phyloP scores from a whole-genome alignment of 2,329 filamentous ascomycete species.

The Balansia obtecta region DNA sequence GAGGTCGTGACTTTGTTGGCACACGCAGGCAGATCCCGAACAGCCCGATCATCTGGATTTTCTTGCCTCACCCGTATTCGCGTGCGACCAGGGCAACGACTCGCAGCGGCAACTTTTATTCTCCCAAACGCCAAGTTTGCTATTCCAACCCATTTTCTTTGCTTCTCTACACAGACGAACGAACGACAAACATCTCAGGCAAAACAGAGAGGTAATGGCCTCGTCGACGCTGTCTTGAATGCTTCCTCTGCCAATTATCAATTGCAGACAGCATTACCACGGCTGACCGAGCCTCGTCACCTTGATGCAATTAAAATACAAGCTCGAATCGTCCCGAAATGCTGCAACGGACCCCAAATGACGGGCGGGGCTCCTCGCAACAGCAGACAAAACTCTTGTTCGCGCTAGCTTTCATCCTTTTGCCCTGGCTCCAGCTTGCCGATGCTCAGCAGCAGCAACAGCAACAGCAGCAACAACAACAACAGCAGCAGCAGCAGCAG shows the following conservation, averaged over 20 bases:
- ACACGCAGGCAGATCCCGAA: background rate
- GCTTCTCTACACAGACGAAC: background rate
- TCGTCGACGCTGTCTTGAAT: slow-evolving; percentile 1
- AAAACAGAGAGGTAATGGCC: background rate
- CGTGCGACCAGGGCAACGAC: background rate
- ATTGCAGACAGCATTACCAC: slow-evolving; percentile 3
- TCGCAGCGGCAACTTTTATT: background rate
- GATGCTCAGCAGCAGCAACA: slow-evolving; percentile 53
- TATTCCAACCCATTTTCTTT: background rate
- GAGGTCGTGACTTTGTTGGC: background rate
- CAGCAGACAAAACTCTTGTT: slow-evolving; percentile 35
- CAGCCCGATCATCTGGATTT: background rate
- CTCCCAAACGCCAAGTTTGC: background rate
- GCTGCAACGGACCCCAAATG: slow-evolving; percentile 52
- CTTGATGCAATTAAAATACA: slow-evolving; percentile 4
- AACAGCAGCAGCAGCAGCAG: slow-evolving; percentile 30
- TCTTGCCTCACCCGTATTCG: background rate
- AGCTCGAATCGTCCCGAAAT: slow-evolving; percentile 24
- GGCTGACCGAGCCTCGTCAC: background rate
- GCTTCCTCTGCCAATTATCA: background rate
- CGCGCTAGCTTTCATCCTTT: slow-evolving; percentile 44
- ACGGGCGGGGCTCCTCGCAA: slow-evolving; percentile 33
- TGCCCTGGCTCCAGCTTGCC: slow-evolving; percentile 42
- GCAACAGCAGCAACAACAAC: slow-evolving; percentile 35
- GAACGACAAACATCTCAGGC: background rate